phyloP scores from a whole-genome alignment of 768 basidiomycete species.

The Hericium coralloides region DNA sequence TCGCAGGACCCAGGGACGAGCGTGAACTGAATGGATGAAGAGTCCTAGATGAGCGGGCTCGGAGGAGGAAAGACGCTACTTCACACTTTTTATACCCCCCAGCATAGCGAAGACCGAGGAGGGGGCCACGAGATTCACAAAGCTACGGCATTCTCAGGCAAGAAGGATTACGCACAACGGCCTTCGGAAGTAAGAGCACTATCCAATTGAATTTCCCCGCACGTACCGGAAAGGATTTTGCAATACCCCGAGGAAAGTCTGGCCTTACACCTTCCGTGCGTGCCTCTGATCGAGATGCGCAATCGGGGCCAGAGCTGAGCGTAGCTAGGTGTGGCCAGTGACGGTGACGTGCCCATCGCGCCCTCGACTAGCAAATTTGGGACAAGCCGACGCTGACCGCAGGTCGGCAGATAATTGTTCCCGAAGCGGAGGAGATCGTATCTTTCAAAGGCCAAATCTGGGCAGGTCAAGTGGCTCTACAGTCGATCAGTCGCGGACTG shows the following conservation, averaged over 20 bases:
- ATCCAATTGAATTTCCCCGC: background rate
- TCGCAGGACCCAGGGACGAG: background rate
- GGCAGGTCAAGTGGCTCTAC: no score
- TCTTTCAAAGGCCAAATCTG: no score
- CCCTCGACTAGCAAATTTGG: no score
- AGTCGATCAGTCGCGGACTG: no score
- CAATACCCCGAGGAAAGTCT: background rate
- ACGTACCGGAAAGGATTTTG: background rate
- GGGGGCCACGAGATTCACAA: background rate
- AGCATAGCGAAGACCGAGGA: background rate
- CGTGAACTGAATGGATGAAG: background rate
- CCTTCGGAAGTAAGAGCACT: background rate
- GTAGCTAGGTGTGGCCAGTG: background rate
- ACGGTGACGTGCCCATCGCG: no score
- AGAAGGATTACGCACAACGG: background rate
- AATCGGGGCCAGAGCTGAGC: background rate
- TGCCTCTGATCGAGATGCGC: background rate
- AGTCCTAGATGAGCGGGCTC: background rate
- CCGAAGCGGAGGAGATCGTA: no score
- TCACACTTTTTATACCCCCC: background rate
- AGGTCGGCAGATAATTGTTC: no score
- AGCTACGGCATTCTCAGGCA: background rate
- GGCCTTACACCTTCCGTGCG: background rate
- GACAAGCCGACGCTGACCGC: no score
- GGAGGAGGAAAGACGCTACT: background rate